These are phyloP conservation scores for Sechiopsis laciniata DNA, from an alignment of 306 rosid species.

Conservation along the genomic window DNA sequence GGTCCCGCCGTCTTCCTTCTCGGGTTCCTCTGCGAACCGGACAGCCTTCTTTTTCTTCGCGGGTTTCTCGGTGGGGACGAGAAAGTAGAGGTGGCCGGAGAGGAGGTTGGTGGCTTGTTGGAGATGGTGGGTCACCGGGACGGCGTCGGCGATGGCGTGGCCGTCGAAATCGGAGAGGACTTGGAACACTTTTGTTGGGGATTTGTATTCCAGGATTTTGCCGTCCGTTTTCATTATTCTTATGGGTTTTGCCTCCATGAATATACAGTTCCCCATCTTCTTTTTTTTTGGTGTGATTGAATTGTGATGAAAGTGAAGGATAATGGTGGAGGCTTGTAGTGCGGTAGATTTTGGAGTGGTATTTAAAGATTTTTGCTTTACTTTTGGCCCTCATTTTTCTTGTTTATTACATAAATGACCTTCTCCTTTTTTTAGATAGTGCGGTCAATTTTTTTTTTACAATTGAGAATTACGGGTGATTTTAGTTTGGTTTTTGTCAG, in stretches of 20 bases:
- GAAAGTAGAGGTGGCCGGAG: slow-evolving; percentile 46
- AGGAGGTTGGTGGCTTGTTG: slow-evolving; percentile 47
- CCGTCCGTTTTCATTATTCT: slow-evolving; percentile 72
- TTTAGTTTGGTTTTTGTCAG: too few relatives aligned
- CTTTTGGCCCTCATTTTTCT: neutral
- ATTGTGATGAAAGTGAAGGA: neutral
- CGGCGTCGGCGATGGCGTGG: slow-evolving; percentile 55
- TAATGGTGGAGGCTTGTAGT: neutral
- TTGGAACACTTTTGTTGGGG: slow-evolving; percentile 48
- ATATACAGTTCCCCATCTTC: slow-evolving; percentile 65
- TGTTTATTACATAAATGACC: neutral
- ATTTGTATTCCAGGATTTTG: slow-evolving; percentile 61
- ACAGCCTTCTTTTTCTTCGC: slow-evolving; percentile 51
- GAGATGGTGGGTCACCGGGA: slow-evolving; percentile 39
- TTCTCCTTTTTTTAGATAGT: too few relatives aligned
- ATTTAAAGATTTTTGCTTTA: neutral
- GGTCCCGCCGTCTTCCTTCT: slow-evolving; percentile 28
- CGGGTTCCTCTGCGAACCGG: slow-evolving; percentile 47
- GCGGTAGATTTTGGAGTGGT: neutral
- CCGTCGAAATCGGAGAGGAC: slow-evolving; percentile 56
- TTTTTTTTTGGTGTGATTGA: neutral
- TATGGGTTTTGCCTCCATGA: slow-evolving; percentile 38
- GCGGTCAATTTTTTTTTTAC: too few relatives aligned
- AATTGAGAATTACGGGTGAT: too few relatives aligned
- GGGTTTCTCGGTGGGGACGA: slow-evolving; percentile 37